These are phyloP conservation scores for Paraglomus brasilianum DNA, from an alignment of 192 early-diverging fungal species.

Conservation along the genomic window DNA sequence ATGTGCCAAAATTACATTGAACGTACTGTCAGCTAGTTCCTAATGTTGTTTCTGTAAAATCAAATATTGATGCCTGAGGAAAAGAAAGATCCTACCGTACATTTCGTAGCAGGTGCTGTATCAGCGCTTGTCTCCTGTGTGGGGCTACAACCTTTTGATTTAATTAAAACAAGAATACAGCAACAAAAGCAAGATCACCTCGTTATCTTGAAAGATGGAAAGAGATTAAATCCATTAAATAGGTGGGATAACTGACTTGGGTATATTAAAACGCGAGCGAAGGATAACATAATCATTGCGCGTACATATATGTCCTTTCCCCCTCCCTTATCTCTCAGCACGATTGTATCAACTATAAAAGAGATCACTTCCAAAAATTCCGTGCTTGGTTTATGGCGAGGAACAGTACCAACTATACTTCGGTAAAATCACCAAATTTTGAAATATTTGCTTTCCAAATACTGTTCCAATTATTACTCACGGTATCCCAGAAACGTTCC, in stretches of 20 bases:
- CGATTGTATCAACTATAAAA: constrained; percentile 54
- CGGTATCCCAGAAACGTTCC: constrained; percentile 55
- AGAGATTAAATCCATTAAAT: constrained; percentile 41
- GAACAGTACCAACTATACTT: constrained; percentile 69
- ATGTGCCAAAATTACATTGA: background rate
- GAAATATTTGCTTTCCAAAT: background rate
- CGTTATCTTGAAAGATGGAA: constrained; percentile 45
- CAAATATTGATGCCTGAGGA: constrained; percentile 30
- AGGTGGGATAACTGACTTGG: constrained; percentile 37
- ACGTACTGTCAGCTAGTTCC: background rate
- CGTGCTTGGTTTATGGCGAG: constrained; percentile 75
- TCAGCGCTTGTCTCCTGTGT: constrained; percentile 78
- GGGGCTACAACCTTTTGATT: constrained; percentile 85
- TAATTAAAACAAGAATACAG: constrained; percentile 79
- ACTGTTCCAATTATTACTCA: background rate
- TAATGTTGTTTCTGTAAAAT: background rate
- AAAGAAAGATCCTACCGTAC: constrained; percentile 48
- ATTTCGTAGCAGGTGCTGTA: constrained; percentile 73
- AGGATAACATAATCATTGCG: background rate
- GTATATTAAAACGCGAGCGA: background rate
- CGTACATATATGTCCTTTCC: background rate
- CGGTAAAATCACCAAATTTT: constrained; percentile 41
- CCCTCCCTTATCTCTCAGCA: constrained; percentile 34
- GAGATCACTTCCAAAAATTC: constrained; percentile 60
- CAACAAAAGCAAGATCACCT: constrained; percentile 60